Percentiles rank a stretch among this genome's conserved stretches.
phyloP scores from a whole-genome alignment of 257 asterid species.

The Scutellaria galericulata region DNA sequence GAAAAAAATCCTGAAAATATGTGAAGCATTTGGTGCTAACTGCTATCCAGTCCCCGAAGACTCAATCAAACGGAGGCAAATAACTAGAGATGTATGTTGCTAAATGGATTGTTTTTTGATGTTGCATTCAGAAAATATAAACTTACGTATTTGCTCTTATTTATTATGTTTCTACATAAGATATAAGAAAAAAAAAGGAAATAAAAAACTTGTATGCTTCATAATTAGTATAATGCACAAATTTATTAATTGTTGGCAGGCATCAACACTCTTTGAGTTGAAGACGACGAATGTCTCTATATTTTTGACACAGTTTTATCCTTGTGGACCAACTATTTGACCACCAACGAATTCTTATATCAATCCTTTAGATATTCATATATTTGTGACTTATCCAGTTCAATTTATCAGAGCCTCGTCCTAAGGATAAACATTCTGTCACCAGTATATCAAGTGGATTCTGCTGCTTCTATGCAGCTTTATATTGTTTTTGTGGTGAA shows the following conservation, averaged over 20 bases:
- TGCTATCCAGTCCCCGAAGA: slow-evolving; percentile 96
- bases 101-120: slow-evolving; percentile 33
- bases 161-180: background rate
- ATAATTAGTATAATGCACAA: slow-evolving; percentile 24
- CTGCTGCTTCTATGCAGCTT: slow-evolving; percentile 25
- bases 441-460: slow-evolving; percentile 11
- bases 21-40: slow-evolving; percentile 92
- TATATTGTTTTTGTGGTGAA: slow-evolving; percentile 5
- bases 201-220: background rate
- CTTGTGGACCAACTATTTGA: slow-evolving; percentile 9
- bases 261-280: slow-evolving; percentile 10
- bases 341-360: background rate
- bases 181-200: background rate
- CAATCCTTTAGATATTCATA: background rate
- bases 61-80: slow-evolving; percentile 69
- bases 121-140: slow-evolving; percentile 27
- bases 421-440: background rate
- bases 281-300: background rate
- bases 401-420: slow-evolving; percentile 6
- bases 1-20: slow-evolving; percentile 75
- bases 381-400: slow-evolving; percentile 1
- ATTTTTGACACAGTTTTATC: slow-evolving; percentile 9
- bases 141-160: background rate
- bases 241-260: slow-evolving; percentile 22
- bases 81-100: slow-evolving; percentile 76